Evolutionary conservation across 176 grass and related monocot species (phyloP).

Genomic region (Eremochloa ophiuroides): DNA sequence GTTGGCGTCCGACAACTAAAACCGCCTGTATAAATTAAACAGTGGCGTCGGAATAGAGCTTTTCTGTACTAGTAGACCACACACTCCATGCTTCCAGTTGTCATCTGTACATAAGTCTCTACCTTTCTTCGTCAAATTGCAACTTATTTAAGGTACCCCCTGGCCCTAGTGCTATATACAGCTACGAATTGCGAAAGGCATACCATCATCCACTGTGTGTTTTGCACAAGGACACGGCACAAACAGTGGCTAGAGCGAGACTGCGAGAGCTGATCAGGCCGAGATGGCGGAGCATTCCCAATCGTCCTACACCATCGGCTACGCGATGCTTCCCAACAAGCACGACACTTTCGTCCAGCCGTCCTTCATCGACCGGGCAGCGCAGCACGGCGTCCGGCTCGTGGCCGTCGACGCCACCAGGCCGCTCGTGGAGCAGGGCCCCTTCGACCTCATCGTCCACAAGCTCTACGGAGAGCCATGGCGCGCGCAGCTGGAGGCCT

Average conservation of each 20-base stretch:
- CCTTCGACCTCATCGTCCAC: constrained; percentile 65
- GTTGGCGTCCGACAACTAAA: too few species aligned
- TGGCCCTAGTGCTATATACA: too few species aligned
- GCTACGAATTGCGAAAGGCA: too few species aligned
- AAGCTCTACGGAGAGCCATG: constrained; percentile 48
- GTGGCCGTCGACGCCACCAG: constrained; percentile 39
- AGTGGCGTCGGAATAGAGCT: too few species aligned
- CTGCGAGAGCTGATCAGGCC: background rate
- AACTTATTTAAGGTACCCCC: background rate
- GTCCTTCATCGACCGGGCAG: constrained; percentile 40
- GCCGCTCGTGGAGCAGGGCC: constrained; percentile 56
- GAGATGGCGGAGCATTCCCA: background rate
- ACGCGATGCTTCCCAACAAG: constrained; percentile 62
- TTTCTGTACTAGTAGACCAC: too few species aligned
- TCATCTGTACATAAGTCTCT: too few species aligned
- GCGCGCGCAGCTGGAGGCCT: constrained; percentile 56
- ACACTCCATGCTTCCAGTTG: too few species aligned
- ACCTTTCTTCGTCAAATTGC: too few species aligned
- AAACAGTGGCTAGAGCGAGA: background rate
- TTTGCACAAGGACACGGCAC: too few species aligned
- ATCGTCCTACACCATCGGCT: constrained; percentile 41
- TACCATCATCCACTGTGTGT: too few species aligned
- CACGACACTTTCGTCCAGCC: constrained; percentile 57
- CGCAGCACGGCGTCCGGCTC: constrained; percentile 41
- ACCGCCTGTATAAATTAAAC: too few species aligned